Evolutionary conservation across 2,329 filamentous ascomycete genomes (phyloP).

Genomic region (Cladosporium sp.): DNA sequence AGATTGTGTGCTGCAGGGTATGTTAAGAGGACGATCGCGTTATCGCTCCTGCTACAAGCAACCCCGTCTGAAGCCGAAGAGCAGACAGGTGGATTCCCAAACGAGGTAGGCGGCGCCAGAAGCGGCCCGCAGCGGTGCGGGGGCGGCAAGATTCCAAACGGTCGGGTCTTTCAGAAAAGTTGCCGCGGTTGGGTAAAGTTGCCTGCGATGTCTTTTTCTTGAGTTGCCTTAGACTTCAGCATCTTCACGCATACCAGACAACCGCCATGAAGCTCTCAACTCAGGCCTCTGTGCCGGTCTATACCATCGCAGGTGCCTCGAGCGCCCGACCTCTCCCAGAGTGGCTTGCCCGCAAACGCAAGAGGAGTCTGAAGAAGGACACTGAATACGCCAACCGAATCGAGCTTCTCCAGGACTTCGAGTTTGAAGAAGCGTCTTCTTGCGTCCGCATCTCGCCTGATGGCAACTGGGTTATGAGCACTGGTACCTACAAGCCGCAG

Average conservation of each 20-base stretch:
- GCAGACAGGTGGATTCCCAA: not conserved
- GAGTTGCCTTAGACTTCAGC: not conserved
- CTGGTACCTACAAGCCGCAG: conserved; percentile 72
- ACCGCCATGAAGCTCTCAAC: conserved; percentile 74
- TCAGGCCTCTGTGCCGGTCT: conserved; percentile 81
- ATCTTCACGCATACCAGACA: not conserved
- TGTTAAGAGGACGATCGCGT: not conserved
- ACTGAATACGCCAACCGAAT: conserved; percentile 90
- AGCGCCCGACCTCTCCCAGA: conserved; percentile 87
- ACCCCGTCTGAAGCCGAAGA: not conserved
- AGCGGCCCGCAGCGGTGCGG: not conserved
- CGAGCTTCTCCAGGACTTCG: conserved; percentile 94
- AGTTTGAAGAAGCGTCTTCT: conserved; percentile 91
- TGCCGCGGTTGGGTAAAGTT: conserved; percentile 10
- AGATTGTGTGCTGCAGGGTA: not conserved
- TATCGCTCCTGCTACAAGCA: not conserved
- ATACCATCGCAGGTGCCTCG: conserved; percentile 90
- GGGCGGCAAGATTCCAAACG: not conserved
- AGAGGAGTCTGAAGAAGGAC: conserved; percentile 88
- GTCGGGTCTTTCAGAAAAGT: conserved; percentile 16
- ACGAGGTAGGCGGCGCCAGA: not conserved
- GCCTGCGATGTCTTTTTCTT: conserved; percentile 11
- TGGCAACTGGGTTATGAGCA: conserved; percentile 96
- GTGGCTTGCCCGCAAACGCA: conserved; percentile 88
- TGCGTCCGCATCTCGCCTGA: conserved; percentile 91